Evolutionary conservation across 2,329 filamentous ascomycete genomes (phyloP), one percentile per base, ranked within the genome.

Genomic region (Raffaelea deltoideospora): DNA sequence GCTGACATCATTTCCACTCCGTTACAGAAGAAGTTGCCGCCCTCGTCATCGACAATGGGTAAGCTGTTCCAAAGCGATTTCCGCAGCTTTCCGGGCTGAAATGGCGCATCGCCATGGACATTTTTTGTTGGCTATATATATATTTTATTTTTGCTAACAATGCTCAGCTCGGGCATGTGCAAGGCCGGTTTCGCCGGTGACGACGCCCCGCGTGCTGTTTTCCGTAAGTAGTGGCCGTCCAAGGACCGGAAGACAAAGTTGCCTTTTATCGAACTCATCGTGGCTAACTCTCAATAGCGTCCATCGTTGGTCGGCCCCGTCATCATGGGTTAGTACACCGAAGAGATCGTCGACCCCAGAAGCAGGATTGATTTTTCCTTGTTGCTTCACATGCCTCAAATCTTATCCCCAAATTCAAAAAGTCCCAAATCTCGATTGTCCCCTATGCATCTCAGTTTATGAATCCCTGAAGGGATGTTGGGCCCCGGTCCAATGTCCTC

Each of bases 31-130:
- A 98, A 85, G 90, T 98, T 69, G 90, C 90, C 67, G 90, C 90
- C 68, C 87, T 98, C 84, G 90, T 98, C 69, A 96, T 98, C 72
- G 90, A 98, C 87, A 98, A 98, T 96, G 90, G 90, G 90, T 98
- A 88, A 84, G 87, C 72, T 36, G 5, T 33, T 17, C n/a, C n/a
- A n/a, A n/a, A n/a, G n/a, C n/a, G n/a, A n/a, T n/a, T n/a, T n/a
- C n/a, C n/a, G n/a, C n/a, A n/a, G n/a, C n/a, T n/a, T n/a, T n/a
- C 29, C 5, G n/a, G 15, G 29, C 29, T 31, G 29, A n/a, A 5
- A 10, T 14, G 27, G 27, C n/a, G 27, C 27, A n/a, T n/a, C 29
- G 7, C n/a, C n/a, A 14, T 21, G 17, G 31, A 4, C 31, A 9
- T 3, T 20, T 3, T 14, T 14, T 28, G 26, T 30, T 28, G 29